phyloP scores from a whole-genome alignment of 371 early-diverging fungal genomes.

The Blakeslea trispora region DNA sequence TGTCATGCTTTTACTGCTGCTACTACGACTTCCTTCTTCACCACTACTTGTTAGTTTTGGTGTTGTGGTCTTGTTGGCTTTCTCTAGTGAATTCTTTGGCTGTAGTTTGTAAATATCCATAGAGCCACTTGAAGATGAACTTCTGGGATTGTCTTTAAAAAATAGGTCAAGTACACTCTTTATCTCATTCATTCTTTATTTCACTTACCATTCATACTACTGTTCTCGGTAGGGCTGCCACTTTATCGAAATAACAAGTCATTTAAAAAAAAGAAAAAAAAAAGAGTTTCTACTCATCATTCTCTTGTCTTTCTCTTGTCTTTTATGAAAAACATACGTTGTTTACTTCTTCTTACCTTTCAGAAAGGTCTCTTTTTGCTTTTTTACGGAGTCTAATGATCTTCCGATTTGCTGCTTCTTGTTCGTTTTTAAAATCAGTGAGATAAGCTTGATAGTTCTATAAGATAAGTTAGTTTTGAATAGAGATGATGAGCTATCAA shows the following conservation, averaged over 20 bases:
- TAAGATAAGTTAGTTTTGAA: not conserved
- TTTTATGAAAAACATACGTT: not conserved
- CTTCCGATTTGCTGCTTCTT: constrained; percentile 35
- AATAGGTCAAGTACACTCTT: not conserved
- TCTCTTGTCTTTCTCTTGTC: too few species aligned
- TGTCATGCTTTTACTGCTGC: not conserved
- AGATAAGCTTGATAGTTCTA: constrained; percentile 44
- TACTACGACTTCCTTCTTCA: constrained; percentile 1
- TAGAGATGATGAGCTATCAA: not conserved
- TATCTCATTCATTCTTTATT: too few species aligned
- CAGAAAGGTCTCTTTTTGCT: constrained; percentile 24
- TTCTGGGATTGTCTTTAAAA: constrained; percentile 9
- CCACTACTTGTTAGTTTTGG: not conserved
- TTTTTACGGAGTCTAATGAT: constrained; percentile 28
- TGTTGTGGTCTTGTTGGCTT: not conserved
- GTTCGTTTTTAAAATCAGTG: constrained; percentile 36
- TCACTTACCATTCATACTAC: constrained; percentile 11
- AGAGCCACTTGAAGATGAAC: constrained; percentile 24
- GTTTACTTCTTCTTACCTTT: constrained; percentile 9
- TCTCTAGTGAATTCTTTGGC: not conserved
- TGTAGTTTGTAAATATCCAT: constrained; percentile 21
- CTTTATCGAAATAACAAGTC: constrained; percentile 2
- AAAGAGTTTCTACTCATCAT: too few species aligned
- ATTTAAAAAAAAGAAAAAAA: not conserved
- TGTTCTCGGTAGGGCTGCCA: constrained; percentile 19